Percentiles rank a stretch among this genome's conserved stretches.
Evolutionary conservation across 805 yeast genomes (phyloP).

Genomic region (Saturnispora galanensis): DNA sequence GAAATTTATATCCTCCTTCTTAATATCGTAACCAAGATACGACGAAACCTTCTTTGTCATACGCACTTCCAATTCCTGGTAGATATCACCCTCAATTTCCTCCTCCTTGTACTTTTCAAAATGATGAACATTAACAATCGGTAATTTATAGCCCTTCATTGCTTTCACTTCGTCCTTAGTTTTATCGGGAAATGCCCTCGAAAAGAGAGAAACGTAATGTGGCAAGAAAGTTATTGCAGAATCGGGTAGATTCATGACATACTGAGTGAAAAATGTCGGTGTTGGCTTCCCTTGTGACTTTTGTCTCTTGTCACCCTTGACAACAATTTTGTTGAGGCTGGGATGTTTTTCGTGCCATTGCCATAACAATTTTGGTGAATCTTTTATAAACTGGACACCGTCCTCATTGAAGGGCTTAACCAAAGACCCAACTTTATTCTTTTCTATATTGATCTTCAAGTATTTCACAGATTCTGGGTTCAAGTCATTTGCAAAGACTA

Average conservation of each 20-base stretch:
- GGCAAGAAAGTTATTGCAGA: constrained; percentile 76
- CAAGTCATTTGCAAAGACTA: constrained; percentile 86
- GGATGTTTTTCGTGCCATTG: constrained; percentile 35
- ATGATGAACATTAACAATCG: constrained; percentile 80
- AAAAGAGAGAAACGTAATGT: constrained; percentile 66
- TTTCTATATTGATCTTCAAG: constrained; percentile 49
- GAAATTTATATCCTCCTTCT: constrained; percentile 43
- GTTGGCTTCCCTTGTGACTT: constrained; percentile 22
- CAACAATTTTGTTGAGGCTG: constrained; percentile 28
- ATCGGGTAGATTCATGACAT: constrained; percentile 94
- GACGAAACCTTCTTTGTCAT: constrained; percentile 45
- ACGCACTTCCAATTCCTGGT: constrained; percentile 58
- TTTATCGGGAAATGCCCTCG: constrained; percentile 28
- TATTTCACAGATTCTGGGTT: constrained; percentile 80
- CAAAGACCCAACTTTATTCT: constrained; percentile 52
- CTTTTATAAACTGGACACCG: constrained; percentile 70
- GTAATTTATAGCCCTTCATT: constrained; percentile 47
- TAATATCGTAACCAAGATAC: constrained; percentile 38
- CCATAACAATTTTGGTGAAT: constrained; percentile 43
- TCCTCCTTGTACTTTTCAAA: constrained; percentile 79
- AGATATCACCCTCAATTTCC: constrained; percentile 55
- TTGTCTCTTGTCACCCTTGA: constrained; percentile 8
- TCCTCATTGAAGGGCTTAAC: constrained; percentile 64
- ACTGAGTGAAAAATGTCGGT: constrained; percentile 56
- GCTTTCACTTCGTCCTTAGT: constrained; percentile 27